Evolutionary conservation across 345 rosid species (phyloP).

Genomic region (Heritiera fomes): DNA sequence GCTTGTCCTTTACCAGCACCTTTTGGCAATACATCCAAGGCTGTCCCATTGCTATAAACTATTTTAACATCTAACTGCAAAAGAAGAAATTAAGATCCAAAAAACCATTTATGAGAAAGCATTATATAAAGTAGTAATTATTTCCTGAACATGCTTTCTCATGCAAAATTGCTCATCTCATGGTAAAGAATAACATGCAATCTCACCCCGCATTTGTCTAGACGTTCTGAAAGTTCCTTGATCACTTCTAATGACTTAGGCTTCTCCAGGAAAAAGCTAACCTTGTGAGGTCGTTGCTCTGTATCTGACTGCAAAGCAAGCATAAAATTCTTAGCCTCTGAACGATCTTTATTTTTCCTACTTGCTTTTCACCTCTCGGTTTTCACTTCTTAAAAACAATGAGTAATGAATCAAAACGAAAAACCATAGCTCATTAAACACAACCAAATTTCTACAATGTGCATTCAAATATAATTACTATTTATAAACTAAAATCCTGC

Average conservation of each 20-base stretch:
- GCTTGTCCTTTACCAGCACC: conserved; percentile 92
- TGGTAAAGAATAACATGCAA: not conserved
- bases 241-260: conserved; percentile 49
- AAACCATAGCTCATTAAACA: not conserved
- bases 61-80: conserved; percentile 75
- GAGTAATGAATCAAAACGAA: not conserved
- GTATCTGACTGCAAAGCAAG: conserved; percentile 55
- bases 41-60: conserved; percentile 71
- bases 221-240: conserved; percentile 50
- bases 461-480: not conserved
- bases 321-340: not conserved
- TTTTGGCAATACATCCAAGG: conserved; percentile 76
- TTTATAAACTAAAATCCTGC: not conserved
- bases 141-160: not conserved
- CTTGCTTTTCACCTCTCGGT: no score
- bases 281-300: conserved; percentile 75
- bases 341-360: no score
- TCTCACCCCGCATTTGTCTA: conserved; percentile 69
- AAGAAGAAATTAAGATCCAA: not conserved
- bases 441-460: not conserved
- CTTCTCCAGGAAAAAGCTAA: conserved; percentile 73
- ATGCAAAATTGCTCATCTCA: not conserved
- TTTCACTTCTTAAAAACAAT: no score
- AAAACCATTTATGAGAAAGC: not conserved
- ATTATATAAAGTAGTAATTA: not conserved